phyloP scores from a whole-genome alignment of 2,329 filamentous ascomycete species.

The Aspergillus fructus region DNA sequence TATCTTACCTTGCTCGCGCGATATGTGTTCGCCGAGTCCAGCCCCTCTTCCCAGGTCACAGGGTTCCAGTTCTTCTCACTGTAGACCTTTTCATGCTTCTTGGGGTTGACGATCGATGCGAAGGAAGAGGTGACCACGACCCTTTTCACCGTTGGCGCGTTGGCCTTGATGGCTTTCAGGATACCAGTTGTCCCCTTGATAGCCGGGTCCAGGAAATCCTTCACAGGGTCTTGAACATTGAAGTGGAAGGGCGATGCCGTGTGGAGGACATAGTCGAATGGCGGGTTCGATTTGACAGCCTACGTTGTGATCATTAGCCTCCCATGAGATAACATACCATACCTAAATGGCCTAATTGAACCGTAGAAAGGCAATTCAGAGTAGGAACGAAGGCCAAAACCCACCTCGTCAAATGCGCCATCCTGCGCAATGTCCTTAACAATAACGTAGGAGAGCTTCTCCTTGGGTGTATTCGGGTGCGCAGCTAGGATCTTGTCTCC shows the following conservation, averaged over 20 bases:
- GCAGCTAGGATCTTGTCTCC: conserved; percentile 59
- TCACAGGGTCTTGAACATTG: conserved; percentile 68
- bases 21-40: conserved; percentile 40
- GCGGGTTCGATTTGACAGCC: conserved; percentile 60
- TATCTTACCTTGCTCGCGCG: conserved; percentile 54
- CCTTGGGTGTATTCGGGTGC: conserved; percentile 52
- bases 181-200: conserved; percentile 65
- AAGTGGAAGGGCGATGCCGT: conserved; percentile 74
- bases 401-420: conserved; percentile 65
- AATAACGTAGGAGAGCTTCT: conserved; percentile 63
- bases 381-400: not conserved
- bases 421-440: conserved; percentile 71
- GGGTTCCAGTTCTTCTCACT: conserved; percentile 46
- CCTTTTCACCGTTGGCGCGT: conserved; percentile 66
- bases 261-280: conserved; percentile 72
- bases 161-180: conserved; percentile 60
- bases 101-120: conserved; percentile 60
- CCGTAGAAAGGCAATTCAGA: not conserved
- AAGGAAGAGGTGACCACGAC: conserved; percentile 72
- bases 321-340: not conserved
- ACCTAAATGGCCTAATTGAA: not conserved
- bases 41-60: conserved; percentile 43
- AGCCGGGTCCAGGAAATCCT: conserved; percentile 60
- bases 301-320: conserved; percentile 15
- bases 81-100: conserved; percentile 35